phyloP scores from a whole-genome alignment of 1,284 basidiomycete genomes.

The Pseudozyma thailandica region DNA sequence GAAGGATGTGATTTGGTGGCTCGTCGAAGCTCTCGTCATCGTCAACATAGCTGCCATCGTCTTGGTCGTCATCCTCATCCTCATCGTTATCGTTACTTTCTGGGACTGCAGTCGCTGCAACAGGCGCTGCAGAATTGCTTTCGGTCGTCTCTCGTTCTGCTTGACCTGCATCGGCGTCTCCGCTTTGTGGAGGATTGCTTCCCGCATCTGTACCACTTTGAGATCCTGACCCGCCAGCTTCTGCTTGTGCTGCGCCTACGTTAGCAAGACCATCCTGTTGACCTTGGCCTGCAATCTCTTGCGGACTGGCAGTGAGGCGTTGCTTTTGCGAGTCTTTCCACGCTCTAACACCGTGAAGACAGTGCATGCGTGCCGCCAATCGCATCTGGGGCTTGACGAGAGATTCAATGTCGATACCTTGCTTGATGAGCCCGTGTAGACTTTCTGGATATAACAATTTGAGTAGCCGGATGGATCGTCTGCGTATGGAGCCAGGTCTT shows the following conservation, averaged over 20 bases:
- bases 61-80: conserved; percentile 3
- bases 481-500: conserved; percentile 27
- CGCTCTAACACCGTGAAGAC: conserved; percentile 42
- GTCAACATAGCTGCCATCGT: conserved; percentile 5
- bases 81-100: not conserved
- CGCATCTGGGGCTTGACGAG: conserved; percentile 26
- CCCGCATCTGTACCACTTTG: not conserved
- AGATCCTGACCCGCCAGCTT: not conserved
- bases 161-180: not conserved
- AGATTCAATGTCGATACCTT: conserved; percentile 33
- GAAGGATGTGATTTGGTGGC: conserved; percentile 32
- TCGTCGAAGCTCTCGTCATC: conserved; percentile 37
- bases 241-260: conserved; percentile 18
- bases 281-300: conserved; percentile 34
- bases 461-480: conserved; percentile 37
- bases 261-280: conserved; percentile 20
- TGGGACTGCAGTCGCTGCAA: not conserved
- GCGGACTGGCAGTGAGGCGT: conserved; percentile 35
- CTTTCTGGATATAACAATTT: conserved; percentile 38
- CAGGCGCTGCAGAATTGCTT: too few relatives aligned
- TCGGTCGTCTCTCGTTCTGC: too few relatives aligned
- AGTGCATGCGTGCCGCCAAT: conserved; percentile 42
- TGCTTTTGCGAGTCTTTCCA: conserved; percentile 45
- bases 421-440: conserved; percentile 32
- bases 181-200: not conserved